Percentiles rank a stretch among this genome's conserved stretches.
These are phyloP conservation scores for Dictyostelium intermedium DNA, from an alignment of 78 protist species.

Conservation along the genomic window DNA sequence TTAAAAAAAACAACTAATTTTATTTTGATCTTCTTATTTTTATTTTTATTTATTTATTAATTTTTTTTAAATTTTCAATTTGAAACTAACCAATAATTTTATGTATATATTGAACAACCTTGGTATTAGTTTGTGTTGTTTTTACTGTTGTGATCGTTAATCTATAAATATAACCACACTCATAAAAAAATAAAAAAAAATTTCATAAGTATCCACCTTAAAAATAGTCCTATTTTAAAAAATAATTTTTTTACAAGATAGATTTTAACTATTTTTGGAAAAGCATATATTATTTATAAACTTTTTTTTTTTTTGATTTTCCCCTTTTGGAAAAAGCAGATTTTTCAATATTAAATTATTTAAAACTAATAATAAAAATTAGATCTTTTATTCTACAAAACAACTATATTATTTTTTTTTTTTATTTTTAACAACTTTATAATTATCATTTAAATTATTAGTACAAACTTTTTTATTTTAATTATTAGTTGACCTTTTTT, in stretches of 20 bases:
- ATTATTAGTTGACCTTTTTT: neutral
- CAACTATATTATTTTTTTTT: neutral
- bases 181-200: too few relatives aligned
- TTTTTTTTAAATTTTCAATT: too few relatives aligned
- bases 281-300: neutral
- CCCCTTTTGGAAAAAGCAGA: neutral
- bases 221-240: too few relatives aligned
- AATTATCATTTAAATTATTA: neutral
- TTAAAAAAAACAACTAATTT: too few relatives aligned
- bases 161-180: neutral
- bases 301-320: neutral
- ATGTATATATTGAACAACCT: neutral
- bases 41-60: neutral
- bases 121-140: neutral
- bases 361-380: neutral
- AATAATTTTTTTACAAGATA: neutral
- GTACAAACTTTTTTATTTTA: neutral
- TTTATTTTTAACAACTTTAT: neutral
- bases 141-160: neutral
- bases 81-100: neutral
- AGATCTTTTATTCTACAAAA: neutral
- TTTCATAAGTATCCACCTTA: too few relatives aligned
- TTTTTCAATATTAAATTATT: neutral
- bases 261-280: neutral
- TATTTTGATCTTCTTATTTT: too few relatives aligned